Evolutionary conservation across 2,329 filamentous ascomycete genomes (phyloP).

Genomic region (Cyphellophora attinorum): DNA sequence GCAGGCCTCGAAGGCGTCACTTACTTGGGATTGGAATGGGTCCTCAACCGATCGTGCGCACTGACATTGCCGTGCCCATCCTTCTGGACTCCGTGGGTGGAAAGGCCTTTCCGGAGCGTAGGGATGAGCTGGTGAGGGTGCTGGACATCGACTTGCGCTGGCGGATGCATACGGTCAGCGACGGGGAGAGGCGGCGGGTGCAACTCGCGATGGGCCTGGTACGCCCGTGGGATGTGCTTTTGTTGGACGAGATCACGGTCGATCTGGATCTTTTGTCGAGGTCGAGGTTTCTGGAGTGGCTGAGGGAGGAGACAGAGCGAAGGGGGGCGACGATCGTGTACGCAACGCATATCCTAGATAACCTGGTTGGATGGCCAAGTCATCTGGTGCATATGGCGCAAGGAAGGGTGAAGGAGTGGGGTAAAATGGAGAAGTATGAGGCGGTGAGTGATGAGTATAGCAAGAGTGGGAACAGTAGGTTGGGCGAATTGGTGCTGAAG

Average conservation of each 20-base stretch:
- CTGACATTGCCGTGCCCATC: slow-evolving; percentile 83
- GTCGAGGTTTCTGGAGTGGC: slow-evolving; percentile 73
- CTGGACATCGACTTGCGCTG: slow-evolving; percentile 85
- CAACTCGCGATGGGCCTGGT: slow-evolving; percentile 94
- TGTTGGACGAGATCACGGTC: slow-evolving; percentile 95
- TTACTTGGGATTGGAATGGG: slow-evolving; percentile 96
- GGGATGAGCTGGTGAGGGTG: slow-evolving; percentile 78
- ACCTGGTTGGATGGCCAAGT: slow-evolving; percentile 87
- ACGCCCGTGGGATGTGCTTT: slow-evolving; percentile 78
- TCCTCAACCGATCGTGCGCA: slow-evolving; percentile 93
- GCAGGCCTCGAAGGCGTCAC: slow-evolving; percentile 85
- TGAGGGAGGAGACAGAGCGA: slow-evolving; percentile 76
- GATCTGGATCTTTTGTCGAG: slow-evolving; percentile 83
- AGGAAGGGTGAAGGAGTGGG: slow-evolving; percentile 80
- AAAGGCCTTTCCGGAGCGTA: slow-evolving; percentile 66
- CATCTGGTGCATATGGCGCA: slow-evolving; percentile 94
- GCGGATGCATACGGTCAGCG: slow-evolving; percentile 93
- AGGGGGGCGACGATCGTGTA: slow-evolving; percentile 89
- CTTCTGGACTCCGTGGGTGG: slow-evolving; percentile 80
- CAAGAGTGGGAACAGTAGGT: slow-evolving; percentile 61
- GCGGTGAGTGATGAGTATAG: slow-evolving; percentile 20
- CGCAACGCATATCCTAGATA: slow-evolving; percentile 94
- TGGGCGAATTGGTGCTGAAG: slow-evolving; percentile 77
- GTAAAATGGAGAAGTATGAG: slow-evolving; percentile 58
- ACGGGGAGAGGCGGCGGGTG: slow-evolving; percentile 83